Evolutionary conservation across 2,329 filamentous ascomycete genomes (phyloP), one percentile per base, ranked within the genome.

Genomic region (Parafenestella ontariensis): DNA sequence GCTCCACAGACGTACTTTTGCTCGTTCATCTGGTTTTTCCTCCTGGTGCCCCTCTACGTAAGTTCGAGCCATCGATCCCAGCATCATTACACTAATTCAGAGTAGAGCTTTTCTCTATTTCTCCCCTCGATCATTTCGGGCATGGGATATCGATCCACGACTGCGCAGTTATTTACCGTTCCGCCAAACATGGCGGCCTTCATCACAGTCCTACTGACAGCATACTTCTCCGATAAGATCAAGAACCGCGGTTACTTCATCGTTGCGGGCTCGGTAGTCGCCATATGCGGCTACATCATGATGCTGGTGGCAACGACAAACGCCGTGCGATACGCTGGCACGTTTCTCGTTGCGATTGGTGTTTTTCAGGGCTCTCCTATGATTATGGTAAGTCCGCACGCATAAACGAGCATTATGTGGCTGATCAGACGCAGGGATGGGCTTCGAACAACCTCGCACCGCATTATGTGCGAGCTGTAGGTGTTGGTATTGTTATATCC

Each of bases 401-500:
- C 7, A 9, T 18, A 11, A 28, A 2, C 15, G 17, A 24, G 20
- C 20, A 3, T 23, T n/a, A 31, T 11, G 17, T 46, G 18, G 20
- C 52, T 56, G 15, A 61, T 9, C 18, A 4, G 11, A 20, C 26
- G 10, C 34, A 60, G 41, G 78, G 76, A 5, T 80, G 78, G 78
- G 68, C 76, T 1, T 59, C 77, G 6, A 79, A 79, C 62, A 79
- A 79, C 51, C 67, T 79, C 34, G 69, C 70, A 13, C 84, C 84
- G 2, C 83, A 85, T 67, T 86, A 84, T 66, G 86, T 87, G 69
- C 77, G 83, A 28, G 78, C 81, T 1, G 77, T 85, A 33, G 78
- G 78, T 2, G 75, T 81, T 0, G 83, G 82, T 3, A 77, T 84
- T 80, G 75, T 56, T 63, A 78, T 52, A 9, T 64, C 58, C 39